Conservation (phyloP, 768 basidiomycete species). For the Pleurotus ostreatus region DNA sequence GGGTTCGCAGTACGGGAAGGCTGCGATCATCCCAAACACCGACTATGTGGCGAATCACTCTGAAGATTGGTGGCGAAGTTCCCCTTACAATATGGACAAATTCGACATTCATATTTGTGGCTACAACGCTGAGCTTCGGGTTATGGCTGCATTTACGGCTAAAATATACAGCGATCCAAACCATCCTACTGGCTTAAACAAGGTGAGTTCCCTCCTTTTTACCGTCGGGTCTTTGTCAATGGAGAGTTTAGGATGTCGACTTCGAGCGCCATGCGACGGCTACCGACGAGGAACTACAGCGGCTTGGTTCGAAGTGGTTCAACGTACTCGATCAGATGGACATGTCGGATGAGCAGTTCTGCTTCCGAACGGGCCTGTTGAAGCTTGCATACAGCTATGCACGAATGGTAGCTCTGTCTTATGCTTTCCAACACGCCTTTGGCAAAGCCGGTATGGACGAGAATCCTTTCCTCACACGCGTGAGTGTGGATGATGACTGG, state of each 20-base stretch:
- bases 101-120: constrained; percentile 81
- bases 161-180: constrained; percentile 71
- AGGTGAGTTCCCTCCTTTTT: constrained; percentile 35
- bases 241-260: constrained; percentile 41
- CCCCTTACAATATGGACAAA: constrained; percentile 60
- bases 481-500: constrained; percentile 29
- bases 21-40: constrained; percentile 69
- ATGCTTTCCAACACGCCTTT: constrained; percentile 74
- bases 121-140: constrained; percentile 70
- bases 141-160: constrained; percentile 55
- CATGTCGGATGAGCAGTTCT: constrained; percentile 47
- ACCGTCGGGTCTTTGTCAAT: background rate
- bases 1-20: constrained; percentile 85
- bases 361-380: constrained; percentile 59
- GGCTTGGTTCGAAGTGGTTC: constrained; percentile 54
- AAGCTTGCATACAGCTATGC: constrained; percentile 64
- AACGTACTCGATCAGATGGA: constrained; percentile 47
- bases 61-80: constrained; percentile 66
- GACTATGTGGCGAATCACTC: constrained; percentile 77
- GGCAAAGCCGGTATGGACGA: constrained; percentile 59
- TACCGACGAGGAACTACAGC: constrained; percentile 66
- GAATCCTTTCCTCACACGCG: constrained; percentile 62
- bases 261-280: constrained; percentile 61
- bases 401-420: constrained; percentile 65
- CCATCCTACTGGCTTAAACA: constrained; percentile 74